Evolutionary conservation across 2,329 filamentous ascomycete genomes (phyloP), one percentile per base, ranked within the genome.

Genomic region (Pseudohalonectria lignicola): DNA sequence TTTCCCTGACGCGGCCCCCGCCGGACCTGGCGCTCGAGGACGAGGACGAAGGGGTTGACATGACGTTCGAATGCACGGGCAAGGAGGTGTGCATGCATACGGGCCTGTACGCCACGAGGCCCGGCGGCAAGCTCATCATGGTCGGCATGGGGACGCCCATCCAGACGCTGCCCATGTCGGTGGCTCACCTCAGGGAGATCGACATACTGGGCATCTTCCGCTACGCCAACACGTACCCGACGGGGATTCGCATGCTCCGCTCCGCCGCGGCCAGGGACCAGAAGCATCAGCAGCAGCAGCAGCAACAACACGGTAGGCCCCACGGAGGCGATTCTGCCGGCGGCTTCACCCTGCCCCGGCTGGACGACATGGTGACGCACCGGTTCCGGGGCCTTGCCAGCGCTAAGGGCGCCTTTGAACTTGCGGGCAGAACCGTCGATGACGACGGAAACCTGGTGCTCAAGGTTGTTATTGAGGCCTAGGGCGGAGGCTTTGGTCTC

Each of bases 101-200:
- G 2, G 71, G 76, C n/a, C 74, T 87, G 16, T 86, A 82, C 47
- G 79, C 79, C 3, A 79, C 81, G 9, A 69, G 69, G 41, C 69
- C 82, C 0, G 83, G 82, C 19, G 82, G 82, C 15, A 80, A 79
- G 48, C 67, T 86, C 35, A 70, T 87, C 55, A 77, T 87, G 55
- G 81, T 88, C 18, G 83, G 82, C 38, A 87, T 87, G 82, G 83
- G 83, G 28, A 82, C 74, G 5, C 82, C 82, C 0, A 72, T 86
- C 37, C 81, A 86, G 55, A 86, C 80, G 0, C 66, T 87, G 2
- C 82, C 82, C 2, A 63, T 88, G 33, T 82, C 77, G 7, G 78
- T 79, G 5, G 82, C 82, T 3, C 79, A 82, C 29, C 63, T 86
- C 20, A 72, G 81, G 28, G 83, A 88, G 59, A 77, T 87, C 31